These are phyloP conservation scores for Wickerhamiella azyma DNA, from an alignment of 805 yeast species.

Conservation along the genomic window DNA sequence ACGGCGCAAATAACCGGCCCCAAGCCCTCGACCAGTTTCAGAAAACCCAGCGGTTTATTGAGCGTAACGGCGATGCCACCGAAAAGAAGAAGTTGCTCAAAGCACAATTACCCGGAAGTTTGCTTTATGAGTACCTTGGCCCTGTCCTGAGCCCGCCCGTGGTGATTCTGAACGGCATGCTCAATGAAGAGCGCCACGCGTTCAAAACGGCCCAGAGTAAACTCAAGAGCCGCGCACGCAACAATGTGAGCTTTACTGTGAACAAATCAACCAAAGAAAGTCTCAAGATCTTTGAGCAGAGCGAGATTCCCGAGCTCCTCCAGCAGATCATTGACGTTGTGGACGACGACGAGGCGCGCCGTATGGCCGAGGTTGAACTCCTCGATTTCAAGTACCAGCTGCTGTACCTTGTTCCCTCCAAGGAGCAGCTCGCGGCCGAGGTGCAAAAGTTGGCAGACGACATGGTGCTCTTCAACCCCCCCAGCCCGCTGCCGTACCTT, in stretches of 20 bases:
- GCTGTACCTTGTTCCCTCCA: slow-evolving; percentile 38
- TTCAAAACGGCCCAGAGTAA: slow-evolving; percentile 17
- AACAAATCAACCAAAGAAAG: slow-evolving; percentile 20
- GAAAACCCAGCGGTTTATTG: slow-evolving; percentile 13
- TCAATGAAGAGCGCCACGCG: slow-evolving; percentile 18
- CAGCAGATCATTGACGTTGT: slow-evolving; percentile 41
- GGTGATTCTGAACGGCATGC: slow-evolving; percentile 17
- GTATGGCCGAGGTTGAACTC: slow-evolving; percentile 43
- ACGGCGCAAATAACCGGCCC: slow-evolving; percentile 14
- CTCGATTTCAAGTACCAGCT: slow-evolving; percentile 43
- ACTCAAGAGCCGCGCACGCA: slow-evolving; percentile 18
- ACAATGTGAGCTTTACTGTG: slow-evolving; percentile 15
- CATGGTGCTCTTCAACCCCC: slow-evolving; percentile 54
- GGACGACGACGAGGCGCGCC: slow-evolving; percentile 49
- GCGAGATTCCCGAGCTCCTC: slow-evolving; percentile 43
- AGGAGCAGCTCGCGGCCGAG: slow-evolving; percentile 31
- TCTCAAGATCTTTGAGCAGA: slow-evolving; percentile 35
- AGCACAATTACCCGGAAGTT: slow-evolving; percentile 23
- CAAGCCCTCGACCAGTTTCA: slow-evolving; percentile 18
- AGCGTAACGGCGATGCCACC: slow-evolving; percentile 11
- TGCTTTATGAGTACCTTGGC: slow-evolving; percentile 20
- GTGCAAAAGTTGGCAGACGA: slow-evolving; percentile 50
- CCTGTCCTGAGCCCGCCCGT: slow-evolving; percentile 21
- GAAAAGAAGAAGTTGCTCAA: slow-evolving; percentile 13
- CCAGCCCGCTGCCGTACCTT: slow-evolving; percentile 37